A percentile compares a stretch with the other conserved stretches of the same genome.
Evolutionary conservation across 169 alveolate species (phyloP).

Genomic region (Babesia caballi): DNA sequence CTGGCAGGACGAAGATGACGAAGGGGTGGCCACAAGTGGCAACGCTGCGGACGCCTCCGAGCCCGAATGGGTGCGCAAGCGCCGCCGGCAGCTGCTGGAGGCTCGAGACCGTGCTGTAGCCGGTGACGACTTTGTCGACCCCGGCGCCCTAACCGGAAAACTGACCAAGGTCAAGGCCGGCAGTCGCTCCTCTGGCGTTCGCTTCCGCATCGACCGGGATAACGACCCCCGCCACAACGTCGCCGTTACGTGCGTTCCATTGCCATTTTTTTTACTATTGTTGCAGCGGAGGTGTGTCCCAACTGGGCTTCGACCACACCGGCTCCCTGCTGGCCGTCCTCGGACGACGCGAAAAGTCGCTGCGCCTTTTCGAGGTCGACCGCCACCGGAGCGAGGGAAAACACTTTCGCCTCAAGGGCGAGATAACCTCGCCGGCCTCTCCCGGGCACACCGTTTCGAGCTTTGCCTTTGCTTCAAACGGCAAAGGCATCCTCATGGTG

Average conservation of each 20-base stretch:
- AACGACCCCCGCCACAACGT: slow-evolving; percentile 12
- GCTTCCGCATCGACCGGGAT: slow-evolving; percentile 34
- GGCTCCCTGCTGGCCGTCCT: slow-evolving; percentile 25
- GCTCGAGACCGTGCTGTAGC: not conserved
- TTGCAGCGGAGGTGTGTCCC: slow-evolving; percentile 32
- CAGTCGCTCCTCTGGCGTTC: slow-evolving; percentile 22
- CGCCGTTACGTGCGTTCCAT: slow-evolving; percentile 1
- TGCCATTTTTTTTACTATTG: not conserved
- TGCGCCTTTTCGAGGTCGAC: slow-evolving; percentile 27
- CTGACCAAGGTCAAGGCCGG: slow-evolving; percentile 51
- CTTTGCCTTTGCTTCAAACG: slow-evolving; percentile 33
- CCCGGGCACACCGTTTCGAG: not conserved
- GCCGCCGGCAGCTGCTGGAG: slow-evolving; percentile 14
- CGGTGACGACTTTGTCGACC: not conserved
- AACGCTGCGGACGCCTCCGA: not conserved
- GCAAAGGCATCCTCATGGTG: slow-evolving; percentile 11
- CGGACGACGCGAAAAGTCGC: slow-evolving; percentile 29
- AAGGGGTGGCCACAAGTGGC: not conserved
- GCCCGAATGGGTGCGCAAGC: slow-evolving; percentile 57
- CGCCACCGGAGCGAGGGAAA: slow-evolving; percentile 7
- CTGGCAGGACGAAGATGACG: slow-evolving; percentile 56
- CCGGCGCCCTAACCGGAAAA: slow-evolving; percentile 19
- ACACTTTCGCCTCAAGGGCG: slow-evolving; percentile 19
- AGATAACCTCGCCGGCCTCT: not conserved
- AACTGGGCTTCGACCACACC: slow-evolving; percentile 22